phyloP scores from a whole-genome alignment of 2,329 filamentous ascomycete genomes.

The Fusarium napiforme region DNA sequence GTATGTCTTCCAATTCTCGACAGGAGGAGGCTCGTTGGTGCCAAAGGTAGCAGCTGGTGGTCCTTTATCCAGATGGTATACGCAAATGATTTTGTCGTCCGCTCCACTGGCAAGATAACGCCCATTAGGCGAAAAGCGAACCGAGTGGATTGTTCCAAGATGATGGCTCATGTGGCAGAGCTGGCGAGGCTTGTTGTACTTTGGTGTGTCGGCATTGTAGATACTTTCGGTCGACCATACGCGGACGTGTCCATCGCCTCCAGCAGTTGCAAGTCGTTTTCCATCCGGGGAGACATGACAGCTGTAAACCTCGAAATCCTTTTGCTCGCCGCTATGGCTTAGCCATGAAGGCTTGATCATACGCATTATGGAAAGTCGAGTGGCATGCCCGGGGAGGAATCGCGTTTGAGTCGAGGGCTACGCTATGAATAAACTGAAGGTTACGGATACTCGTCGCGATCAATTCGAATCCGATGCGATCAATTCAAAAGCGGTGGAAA shows the following conservation, averaged over 20 bases:
- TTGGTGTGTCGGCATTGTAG: conserved; percentile 78
- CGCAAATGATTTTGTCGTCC: conserved; percentile 98
- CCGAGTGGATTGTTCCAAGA: conserved; percentile 95
- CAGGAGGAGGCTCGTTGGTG: conserved; percentile 88
- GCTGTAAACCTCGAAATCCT: conserved; percentile 98
- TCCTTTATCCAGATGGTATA: conserved; percentile 89
- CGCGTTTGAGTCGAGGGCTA: conserved; percentile 8
- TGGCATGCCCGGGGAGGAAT: conserved; percentile 37
- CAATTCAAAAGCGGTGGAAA: not conserved
- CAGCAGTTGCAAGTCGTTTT: conserved; percentile 89
- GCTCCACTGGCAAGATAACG: conserved; percentile 96
- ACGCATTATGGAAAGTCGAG: conserved; percentile 66
- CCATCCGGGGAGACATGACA: conserved; percentile 97
- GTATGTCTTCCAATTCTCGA: conserved; percentile 98
- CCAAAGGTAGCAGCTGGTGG: conserved; percentile 85
- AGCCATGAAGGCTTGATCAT: conserved; percentile 97
- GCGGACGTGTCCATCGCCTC: conserved; percentile 96
- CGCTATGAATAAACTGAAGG: not conserved
- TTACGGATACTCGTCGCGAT: not conserved
- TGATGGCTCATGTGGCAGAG: conserved; percentile 98
- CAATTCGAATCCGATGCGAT: conserved; percentile 11
- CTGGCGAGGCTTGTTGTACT: conserved; percentile 84
- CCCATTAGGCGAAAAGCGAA: conserved; percentile 94
- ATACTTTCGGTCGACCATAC: conserved; percentile 98
- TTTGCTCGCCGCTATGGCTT: conserved; percentile 95